Percentiles rank a stretch among this genome's conserved stretches.
phyloP scores from a whole-genome alignment of 2,329 filamentous ascomycete species.

The Penicillium janthinellum region DNA sequence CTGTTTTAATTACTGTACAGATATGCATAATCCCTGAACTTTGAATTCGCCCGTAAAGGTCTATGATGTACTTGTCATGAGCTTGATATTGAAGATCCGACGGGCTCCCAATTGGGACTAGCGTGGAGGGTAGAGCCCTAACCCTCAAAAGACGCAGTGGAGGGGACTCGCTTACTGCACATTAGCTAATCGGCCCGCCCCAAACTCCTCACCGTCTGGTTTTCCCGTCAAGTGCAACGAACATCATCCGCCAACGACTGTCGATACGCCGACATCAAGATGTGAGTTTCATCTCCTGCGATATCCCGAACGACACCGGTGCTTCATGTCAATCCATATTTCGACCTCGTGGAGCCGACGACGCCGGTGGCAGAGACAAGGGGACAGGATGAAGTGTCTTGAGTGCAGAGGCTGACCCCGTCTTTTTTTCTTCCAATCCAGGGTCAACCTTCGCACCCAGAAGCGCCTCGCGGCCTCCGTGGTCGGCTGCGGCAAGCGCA shows the following conservation, averaged over 20 bases:
- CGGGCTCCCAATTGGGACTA: conserved; percentile 21
- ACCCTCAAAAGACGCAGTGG: conserved; percentile 27
- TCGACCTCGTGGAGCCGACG: not conserved
- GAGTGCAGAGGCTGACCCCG: conserved; percentile 35
- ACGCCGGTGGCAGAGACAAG: conserved; percentile 12
- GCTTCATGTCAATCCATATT: not conserved
- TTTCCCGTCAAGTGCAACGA: conserved; percentile 45
- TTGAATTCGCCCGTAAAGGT: not conserved
- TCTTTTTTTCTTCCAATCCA: conserved; percentile 50
- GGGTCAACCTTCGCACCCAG: conserved; percentile 99
- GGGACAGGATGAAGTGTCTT: conserved; percentile 22
- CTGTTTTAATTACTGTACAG: too few species aligned
- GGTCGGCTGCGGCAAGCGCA: conserved; percentile 98
- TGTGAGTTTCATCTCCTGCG: conserved; percentile 43
- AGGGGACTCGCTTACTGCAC: conserved; percentile 41
- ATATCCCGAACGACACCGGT: conserved; percentile 19
- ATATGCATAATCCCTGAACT: too few species aligned
- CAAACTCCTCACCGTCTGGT: conserved; percentile 44
- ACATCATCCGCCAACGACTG: conserved; percentile 50
- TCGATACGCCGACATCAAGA: conserved; percentile 51
- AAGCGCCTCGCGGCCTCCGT: conserved; percentile 99
- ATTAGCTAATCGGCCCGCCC: conserved; percentile 46
- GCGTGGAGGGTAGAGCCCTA: conserved; percentile 37
- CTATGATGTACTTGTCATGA: not conserved
- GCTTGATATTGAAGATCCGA: not conserved